Conservation (phyloP, 106 monocot genomes). For the Platanthera guangdongensis region DNA sequence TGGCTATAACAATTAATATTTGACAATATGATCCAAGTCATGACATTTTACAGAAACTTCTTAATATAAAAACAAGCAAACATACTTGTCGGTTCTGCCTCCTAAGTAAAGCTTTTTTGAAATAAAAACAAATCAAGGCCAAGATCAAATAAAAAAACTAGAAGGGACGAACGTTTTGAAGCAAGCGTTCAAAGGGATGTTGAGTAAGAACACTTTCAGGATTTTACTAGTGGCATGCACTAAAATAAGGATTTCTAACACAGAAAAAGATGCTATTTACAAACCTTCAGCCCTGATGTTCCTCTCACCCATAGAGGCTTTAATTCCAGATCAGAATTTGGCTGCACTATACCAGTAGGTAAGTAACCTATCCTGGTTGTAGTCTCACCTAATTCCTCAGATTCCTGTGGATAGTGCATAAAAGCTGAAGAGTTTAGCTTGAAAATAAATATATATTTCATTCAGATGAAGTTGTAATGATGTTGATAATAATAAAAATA, state of each 20-base stretch:
- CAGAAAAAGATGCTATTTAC: not conserved
- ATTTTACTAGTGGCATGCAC: not conserved
- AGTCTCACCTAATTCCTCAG: constrained; percentile 21
- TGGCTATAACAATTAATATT: too few relatives aligned
- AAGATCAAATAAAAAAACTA: too few relatives aligned
- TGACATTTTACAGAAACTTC: too few relatives aligned
- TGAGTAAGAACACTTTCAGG: not conserved
- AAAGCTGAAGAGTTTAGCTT: not conserved
- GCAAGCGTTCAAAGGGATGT: not conserved
- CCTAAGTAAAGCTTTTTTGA: too few relatives aligned
- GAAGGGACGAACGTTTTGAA: not conserved
- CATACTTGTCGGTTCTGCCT: too few relatives aligned
- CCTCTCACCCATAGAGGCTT: constrained; percentile 54
- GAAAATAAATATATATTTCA: not conserved
- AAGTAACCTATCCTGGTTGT: constrained; percentile 38
- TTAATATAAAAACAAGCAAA: too few relatives aligned
- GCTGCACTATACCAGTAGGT: constrained; percentile 64
- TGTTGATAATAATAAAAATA: not conserved
- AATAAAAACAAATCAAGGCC: too few relatives aligned
- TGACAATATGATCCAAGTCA: too few relatives aligned
- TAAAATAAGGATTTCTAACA: constrained; percentile 1
- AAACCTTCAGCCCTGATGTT: constrained; percentile 34
- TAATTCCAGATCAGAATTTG: constrained; percentile 69
- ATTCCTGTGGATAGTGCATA: not conserved
- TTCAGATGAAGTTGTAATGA: not conserved